Conservation (phyloP, 345 rosid genomes). For the Cardamine chenopodiifolia region DNA sequence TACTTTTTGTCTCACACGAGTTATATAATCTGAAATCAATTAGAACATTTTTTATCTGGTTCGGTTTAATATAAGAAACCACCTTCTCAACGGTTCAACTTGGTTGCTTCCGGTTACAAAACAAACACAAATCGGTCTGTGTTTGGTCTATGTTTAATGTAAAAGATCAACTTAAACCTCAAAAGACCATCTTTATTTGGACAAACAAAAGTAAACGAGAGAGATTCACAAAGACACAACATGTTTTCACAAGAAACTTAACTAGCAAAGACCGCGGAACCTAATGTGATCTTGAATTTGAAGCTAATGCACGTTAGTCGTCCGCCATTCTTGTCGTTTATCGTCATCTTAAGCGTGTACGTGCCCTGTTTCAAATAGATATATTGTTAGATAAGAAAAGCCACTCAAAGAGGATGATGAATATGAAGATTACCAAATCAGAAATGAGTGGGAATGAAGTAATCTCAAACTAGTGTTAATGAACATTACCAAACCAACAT, state of each 20-base stretch:
- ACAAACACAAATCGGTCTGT: not conserved
- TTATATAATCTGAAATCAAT: no score
- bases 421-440: not conserved
- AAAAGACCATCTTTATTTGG: slow-evolving; percentile 22
- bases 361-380: slow-evolving; percentile 53
- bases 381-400: not conserved
- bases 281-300: slow-evolving; percentile 40
- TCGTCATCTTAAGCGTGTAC: slow-evolving; percentile 60
- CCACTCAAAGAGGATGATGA: not conserved
- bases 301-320: slow-evolving; percentile 64
- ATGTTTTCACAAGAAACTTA: slow-evolving; percentile 11
- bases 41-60: not conserved
- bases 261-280: slow-evolving; percentile 23
- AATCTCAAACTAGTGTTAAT: not conserved
- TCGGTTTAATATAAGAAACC: not conserved
- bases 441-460: not conserved
- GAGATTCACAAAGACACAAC: not conserved
- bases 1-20: no score
- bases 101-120: not conserved
- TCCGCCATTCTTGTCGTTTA: slow-evolving; percentile 45
- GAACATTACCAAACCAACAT: not conserved
- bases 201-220: slow-evolving; percentile 15
- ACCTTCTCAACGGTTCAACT: not conserved
- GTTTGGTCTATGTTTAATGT: not conserved
- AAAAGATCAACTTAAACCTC: not conserved